A percentile compares a stretch with the other conserved stretches of the same genome.
Evolutionary conservation across 2,329 filamentous ascomycete species (phyloP).

Genomic region (Monosporascus cannonballus): DNA sequence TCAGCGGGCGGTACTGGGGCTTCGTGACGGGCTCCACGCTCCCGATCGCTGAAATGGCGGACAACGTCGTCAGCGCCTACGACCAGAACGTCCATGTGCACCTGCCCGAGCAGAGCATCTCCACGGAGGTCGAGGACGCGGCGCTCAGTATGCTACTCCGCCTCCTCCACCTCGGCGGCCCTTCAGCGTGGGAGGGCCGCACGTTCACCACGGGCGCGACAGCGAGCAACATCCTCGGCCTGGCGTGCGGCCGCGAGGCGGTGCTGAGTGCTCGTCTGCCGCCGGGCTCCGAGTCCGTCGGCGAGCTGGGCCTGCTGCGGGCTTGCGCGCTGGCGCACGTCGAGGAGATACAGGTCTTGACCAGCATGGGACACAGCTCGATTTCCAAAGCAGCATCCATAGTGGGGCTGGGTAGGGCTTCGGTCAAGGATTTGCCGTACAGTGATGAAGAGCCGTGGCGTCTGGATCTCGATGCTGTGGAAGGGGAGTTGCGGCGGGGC

Average conservation of each 20-base stretch:
- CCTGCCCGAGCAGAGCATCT: constrained; percentile 66
- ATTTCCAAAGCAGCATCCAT: constrained; percentile 77
- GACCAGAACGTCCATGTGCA: constrained; percentile 87
- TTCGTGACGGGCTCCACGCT: constrained; percentile 82
- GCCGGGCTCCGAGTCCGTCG: constrained; percentile 41
- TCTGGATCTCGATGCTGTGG: constrained; percentile 62
- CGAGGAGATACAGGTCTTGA: constrained; percentile 67
- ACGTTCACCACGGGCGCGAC: constrained; percentile 60
- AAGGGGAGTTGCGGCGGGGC: constrained; percentile 46
- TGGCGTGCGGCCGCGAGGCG: constrained; percentile 58
- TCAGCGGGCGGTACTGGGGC: constrained; percentile 70
- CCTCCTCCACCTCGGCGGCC: constrained; percentile 56
- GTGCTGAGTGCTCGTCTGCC: constrained; percentile 39
- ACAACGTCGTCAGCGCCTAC: constrained; percentile 72
- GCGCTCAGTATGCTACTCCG: constrained; percentile 64
- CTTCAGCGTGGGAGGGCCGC: constrained; percentile 51
- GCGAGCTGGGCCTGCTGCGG: constrained; percentile 61
- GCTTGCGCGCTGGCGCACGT: constrained; percentile 62
- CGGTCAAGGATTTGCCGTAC: constrained; percentile 55
- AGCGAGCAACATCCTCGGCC: constrained; percentile 75
- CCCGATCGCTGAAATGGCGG: constrained; percentile 73
- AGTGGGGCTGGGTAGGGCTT: constrained; percentile 67
- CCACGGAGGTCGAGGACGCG: constrained; percentile 69
- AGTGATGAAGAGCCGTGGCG: constrained; percentile 55
- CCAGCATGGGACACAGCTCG: constrained; percentile 78